Evolutionary conservation across 2,329 filamentous ascomycete species (phyloP).

Genomic region (Talaromyces islandicus): DNA sequence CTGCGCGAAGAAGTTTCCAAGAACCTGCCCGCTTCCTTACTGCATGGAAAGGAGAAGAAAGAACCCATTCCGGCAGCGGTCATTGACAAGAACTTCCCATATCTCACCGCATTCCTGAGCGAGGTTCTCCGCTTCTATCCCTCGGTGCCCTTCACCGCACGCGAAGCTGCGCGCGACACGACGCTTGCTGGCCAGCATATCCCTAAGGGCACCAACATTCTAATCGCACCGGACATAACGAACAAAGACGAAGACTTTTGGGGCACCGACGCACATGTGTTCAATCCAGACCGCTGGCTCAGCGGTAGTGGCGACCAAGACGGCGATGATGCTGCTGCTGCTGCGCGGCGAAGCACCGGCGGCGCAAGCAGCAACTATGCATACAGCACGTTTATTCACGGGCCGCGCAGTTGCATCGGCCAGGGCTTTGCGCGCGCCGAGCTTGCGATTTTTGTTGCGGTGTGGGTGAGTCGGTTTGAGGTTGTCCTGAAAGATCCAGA

Average conservation of each 20-base stretch:
- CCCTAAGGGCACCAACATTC: slow-evolving; percentile 64
- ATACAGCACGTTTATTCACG: slow-evolving; percentile 22
- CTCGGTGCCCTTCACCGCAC: slow-evolving; percentile 65
- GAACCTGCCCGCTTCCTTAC: slow-evolving; percentile 48
- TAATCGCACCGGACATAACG: slow-evolving; percentile 59
- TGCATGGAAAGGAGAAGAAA: background rate
- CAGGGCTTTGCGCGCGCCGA: slow-evolving; percentile 59
- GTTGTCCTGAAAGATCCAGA: slow-evolving; percentile 59
- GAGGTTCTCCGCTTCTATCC: slow-evolving; percentile 70
- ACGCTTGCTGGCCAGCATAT: slow-evolving; percentile 58
- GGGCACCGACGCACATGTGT: slow-evolving; percentile 68
- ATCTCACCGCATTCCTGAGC: slow-evolving; percentile 71
- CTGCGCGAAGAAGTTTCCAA: slow-evolving; percentile 64
- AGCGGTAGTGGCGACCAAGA: slow-evolving; percentile 34
- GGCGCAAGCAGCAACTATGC: slow-evolving; percentile 58
- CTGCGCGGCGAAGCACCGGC: slow-evolving; percentile 79
- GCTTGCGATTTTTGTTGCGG: slow-evolving; percentile 75
- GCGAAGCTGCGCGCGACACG: slow-evolving; percentile 61
- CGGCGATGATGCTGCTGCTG: slow-evolving; percentile 61
- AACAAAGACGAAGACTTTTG: slow-evolving; percentile 66
- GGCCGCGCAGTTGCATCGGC: slow-evolving; percentile 21
- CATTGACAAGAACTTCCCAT: slow-evolving; percentile 63
- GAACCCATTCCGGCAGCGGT: slow-evolving; percentile 54
- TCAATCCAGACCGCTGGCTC: slow-evolving; percentile 75
- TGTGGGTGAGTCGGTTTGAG: slow-evolving; percentile 67